These are phyloP conservation scores for Colletotrichum tanaceti DNA, from an alignment of 2,329 filamentous ascomycete species.

Conservation along the genomic window DNA sequence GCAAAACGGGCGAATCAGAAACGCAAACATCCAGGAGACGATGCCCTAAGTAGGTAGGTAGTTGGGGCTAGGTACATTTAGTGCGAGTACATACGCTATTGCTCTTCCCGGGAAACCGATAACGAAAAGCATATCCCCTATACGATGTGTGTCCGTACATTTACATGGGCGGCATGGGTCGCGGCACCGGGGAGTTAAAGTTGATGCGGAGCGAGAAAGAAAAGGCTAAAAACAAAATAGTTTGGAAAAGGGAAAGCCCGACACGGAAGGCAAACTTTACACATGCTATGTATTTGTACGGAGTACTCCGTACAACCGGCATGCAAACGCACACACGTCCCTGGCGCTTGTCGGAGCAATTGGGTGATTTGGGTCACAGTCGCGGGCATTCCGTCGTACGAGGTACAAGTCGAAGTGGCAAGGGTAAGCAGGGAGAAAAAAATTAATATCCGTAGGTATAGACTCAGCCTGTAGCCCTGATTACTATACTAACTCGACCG, in stretches of 20 bases:
- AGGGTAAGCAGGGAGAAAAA: not conserved
- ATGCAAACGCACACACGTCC: not conserved
- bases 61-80: not conserved
- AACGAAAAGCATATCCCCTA: too few species aligned
- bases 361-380: slow-evolving; percentile 23
- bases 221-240: not conserved
- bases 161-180: not conserved
- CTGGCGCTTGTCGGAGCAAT: not conserved
- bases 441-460: not conserved
- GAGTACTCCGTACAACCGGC: too few species aligned
- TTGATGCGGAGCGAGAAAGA: too few species aligned
- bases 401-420: not conserved
- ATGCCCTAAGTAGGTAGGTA: slow-evolving; percentile 15
- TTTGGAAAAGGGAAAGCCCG: too few species aligned
- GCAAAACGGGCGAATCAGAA: slow-evolving; percentile 28
- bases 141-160: too few species aligned
- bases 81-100: not conserved
- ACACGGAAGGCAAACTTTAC: not conserved
- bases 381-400: slow-evolving; percentile 13
- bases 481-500: too few species aligned
- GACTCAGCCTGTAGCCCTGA: slow-evolving; percentile 18
- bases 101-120: not conserved
- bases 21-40: slow-evolving; percentile 14
- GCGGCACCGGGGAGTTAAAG: not conserved
- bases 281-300: too few species aligned